A percentile compares a stretch with the other conserved stretches of the same genome.
Evolutionary conservation across 73 alveolate species (phyloP).

Genomic region (Uronychia setigera): DNA sequence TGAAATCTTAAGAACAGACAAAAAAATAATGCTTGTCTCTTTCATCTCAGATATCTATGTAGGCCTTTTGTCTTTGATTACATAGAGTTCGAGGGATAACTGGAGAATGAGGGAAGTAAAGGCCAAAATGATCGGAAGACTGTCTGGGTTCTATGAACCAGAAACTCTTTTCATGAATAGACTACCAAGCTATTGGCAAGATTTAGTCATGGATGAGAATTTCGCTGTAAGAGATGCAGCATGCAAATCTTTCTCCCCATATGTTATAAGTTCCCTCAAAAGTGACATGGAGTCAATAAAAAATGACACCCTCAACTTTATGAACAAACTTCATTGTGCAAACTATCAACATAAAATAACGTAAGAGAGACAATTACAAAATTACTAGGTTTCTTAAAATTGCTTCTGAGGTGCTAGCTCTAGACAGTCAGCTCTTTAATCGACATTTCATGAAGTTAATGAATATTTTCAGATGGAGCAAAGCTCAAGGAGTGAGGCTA

Average conservation of each 20-base stretch:
- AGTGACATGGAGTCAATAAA: neutral
- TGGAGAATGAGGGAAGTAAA: neutral
- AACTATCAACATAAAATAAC: neutral
- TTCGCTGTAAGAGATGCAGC: neutral
- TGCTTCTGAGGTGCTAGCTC: neutral
- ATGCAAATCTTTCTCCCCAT: neutral
- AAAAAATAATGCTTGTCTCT: neutral
- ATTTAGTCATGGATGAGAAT: neutral
- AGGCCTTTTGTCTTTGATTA: neutral
- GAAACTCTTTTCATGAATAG: neutral
- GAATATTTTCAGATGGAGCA: constrained; percentile 2
- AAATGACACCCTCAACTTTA: neutral
- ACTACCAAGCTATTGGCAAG: neutral
- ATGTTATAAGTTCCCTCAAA: neutral
- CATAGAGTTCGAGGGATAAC: neutral
- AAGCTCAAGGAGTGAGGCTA: neutral
- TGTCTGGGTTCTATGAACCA: neutral
- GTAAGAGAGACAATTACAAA: neutral
- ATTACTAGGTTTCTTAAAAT: neutral
- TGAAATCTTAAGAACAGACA: neutral
- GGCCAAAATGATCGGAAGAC: neutral
- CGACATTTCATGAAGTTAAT: neutral
- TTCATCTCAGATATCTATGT: neutral
- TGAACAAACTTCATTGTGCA: neutral
- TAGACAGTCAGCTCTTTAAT: neutral